Evolutionary conservation across 192 early-diverging fungal species (phyloP).

Genomic region (Dissophora ornata): DNA sequence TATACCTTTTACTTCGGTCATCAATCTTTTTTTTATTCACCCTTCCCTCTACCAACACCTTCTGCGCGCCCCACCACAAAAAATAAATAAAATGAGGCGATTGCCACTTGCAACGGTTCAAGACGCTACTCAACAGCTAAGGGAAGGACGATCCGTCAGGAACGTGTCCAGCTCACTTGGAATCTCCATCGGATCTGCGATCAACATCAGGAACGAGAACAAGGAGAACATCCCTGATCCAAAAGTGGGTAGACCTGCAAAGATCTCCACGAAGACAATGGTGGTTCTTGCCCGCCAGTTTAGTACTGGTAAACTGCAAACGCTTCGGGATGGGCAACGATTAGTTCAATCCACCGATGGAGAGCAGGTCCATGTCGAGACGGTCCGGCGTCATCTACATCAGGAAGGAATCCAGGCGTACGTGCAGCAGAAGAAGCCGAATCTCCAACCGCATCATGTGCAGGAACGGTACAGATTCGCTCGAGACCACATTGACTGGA

Average conservation of each 20-base stretch:
- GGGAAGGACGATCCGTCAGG: slow-evolving; percentile 7
- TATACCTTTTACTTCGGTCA: too few relatives aligned
- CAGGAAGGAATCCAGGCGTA: slow-evolving; percentile 1
- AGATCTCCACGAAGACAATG: slow-evolving; percentile 4
- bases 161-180: slow-evolving; percentile 3
- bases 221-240: slow-evolving; percentile 21
- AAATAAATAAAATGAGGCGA: neutral
- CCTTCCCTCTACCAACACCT: too few relatives aligned
- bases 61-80: too few relatives aligned
- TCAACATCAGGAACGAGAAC: slow-evolving; percentile 3
- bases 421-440: neutral
- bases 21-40: too few relatives aligned
- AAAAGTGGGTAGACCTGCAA: neutral
- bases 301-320: slow-evolving; percentile 5
- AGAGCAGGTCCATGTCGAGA: slow-evolving; percentile 11
- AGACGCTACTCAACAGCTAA: slow-evolving; percentile 1
- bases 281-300: neutral
- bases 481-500: slow-evolving; percentile 16
- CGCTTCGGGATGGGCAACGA: slow-evolving; percentile 8
- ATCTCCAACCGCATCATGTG: slow-evolving; percentile 5
- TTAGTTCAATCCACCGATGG: slow-evolving; percentile 11
- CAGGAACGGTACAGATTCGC: slow-evolving; percentile 11
- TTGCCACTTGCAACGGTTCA: neutral
- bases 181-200: slow-evolving; percentile 2
- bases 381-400: neutral